phyloP scores from a whole-genome alignment of 805 yeast species.

The Yamadazyma insecticola region DNA sequence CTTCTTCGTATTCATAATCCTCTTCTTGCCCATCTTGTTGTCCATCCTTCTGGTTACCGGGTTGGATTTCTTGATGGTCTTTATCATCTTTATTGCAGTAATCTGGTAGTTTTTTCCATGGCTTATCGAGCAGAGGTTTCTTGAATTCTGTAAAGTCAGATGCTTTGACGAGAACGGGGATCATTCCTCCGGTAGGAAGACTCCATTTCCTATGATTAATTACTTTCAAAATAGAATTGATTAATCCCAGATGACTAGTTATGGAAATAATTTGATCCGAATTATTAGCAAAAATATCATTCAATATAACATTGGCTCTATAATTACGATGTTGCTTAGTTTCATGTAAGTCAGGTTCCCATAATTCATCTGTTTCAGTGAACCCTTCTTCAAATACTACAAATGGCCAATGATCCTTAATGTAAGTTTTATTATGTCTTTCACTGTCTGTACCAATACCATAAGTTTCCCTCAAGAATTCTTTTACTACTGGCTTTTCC shows the following conservation, averaged over 20 bases:
- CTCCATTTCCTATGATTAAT: constrained; percentile 19
- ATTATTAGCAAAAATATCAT: constrained; percentile 22
- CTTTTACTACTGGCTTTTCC: constrained; percentile 19
- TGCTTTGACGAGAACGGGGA: constrained; percentile 22
- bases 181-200: constrained; percentile 23
- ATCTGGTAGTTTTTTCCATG: constrained; percentile 10
- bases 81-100: constrained; percentile 11
- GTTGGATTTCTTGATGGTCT: background rate
- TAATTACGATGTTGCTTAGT: constrained; percentile 19
- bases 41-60: background rate
- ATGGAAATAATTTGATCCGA: constrained; percentile 18
- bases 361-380: constrained; percentile 18
- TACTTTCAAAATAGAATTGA: constrained; percentile 20
- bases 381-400: constrained; percentile 23
- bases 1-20: background rate
- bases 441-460: constrained; percentile 28
- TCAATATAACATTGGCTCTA: constrained; percentile 22
- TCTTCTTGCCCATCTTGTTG: no score
- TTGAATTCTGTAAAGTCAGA: constrained; percentile 6
- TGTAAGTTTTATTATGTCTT: constrained; percentile 20
- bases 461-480: constrained; percentile 26
- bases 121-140: constrained; percentile 9
- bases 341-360: constrained; percentile 22
- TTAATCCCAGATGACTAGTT: constrained; percentile 26
- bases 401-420: constrained; percentile 15